These are phyloP conservation scores for Solanum chiquidenum DNA, from an alignment of 257 asterid genomes.

Conservation along the genomic window DNA sequence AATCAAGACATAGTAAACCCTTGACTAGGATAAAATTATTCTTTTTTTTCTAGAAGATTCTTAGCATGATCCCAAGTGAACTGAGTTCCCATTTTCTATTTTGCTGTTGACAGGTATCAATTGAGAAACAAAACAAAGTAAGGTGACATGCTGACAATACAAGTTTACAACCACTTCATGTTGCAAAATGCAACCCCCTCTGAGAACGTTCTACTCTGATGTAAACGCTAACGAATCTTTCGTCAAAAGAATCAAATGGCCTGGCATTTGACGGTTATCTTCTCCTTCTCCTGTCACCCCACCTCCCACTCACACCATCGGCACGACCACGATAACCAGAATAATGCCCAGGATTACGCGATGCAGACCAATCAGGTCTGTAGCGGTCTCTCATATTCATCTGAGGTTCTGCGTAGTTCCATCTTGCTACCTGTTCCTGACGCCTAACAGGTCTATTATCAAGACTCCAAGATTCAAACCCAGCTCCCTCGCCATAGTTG, in stretches of 20 bases:
- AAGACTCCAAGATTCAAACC: conserved; percentile 62
- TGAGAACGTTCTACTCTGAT: background rate
- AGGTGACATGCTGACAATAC: background rate
- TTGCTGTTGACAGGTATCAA: background rate
- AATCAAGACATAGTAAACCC: background rate
- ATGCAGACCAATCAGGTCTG: conserved; percentile 18
- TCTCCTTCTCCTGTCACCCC: conserved; percentile 50
- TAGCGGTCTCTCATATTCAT: conserved; percentile 20
- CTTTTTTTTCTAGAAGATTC: background rate
- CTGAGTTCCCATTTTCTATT: background rate
- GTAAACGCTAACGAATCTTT: background rate
- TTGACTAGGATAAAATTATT: background rate
- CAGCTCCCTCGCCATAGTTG: conserved; percentile 19
- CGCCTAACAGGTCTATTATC: conserved; percentile 51
- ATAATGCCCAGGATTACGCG: conserved; percentile 15
- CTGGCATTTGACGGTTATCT: background rate
- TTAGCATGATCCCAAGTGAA: background rate
- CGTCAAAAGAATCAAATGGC: background rate
- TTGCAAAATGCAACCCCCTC: background rate
- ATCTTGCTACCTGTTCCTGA: conserved; percentile 22
- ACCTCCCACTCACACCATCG: conserved; percentile 26
- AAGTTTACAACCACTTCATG: background rate
- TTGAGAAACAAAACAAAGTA: background rate
- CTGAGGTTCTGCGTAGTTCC: conserved; percentile 18
- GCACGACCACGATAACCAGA: conserved; percentile 28